These are phyloP conservation scores for Hymenoscyphus fraxineus DNA, from an alignment of 2,329 filamentous ascomycete species.

Conservation along the genomic window DNA sequence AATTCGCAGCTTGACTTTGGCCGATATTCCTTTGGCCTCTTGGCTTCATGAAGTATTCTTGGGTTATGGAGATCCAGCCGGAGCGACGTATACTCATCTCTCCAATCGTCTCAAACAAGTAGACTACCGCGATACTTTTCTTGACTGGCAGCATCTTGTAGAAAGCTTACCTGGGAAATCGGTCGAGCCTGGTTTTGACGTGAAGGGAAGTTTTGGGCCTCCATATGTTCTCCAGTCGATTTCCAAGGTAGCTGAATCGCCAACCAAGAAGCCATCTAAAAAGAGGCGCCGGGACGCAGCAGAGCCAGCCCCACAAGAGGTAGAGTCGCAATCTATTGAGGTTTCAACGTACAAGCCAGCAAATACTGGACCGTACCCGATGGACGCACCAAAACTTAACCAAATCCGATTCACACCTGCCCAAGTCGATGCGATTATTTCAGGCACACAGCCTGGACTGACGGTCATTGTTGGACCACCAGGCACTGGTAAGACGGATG, in stretches of 20 bases:
- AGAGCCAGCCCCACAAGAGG: constrained; percentile 57
- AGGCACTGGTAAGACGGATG: constrained; percentile 98
- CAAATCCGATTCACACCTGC: constrained; percentile 82
- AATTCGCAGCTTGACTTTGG: constrained; percentile 79
- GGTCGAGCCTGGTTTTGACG: constrained; percentile 72
- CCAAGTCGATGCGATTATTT: constrained; percentile 89
- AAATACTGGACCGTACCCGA: constrained; percentile 85
- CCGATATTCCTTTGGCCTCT: constrained; percentile 77
- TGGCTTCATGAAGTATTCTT: constrained; percentile 97
- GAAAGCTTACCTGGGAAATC: constrained; percentile 86
- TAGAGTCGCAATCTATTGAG: constrained; percentile 64
- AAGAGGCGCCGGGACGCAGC: constrained; percentile 78
- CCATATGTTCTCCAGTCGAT: constrained; percentile 79
- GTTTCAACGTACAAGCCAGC: constrained; percentile 87
- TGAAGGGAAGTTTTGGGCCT: constrained; percentile 71
- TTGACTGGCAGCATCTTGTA: constrained; percentile 91
- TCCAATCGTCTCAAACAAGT: constrained; percentile 72
- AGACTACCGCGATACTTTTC: constrained; percentile 90
- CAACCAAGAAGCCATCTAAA: constrained; percentile 64
- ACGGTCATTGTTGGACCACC: constrained; percentile 93
- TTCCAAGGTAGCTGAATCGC: constrained; percentile 49
- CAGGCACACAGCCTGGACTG: constrained; percentile 88
- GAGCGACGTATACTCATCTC: constrained; percentile 80
- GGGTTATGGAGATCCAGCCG: constrained; percentile 90
- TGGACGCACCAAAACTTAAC: constrained; percentile 79